Evolutionary conservation across 2,329 filamentous ascomycete species (phyloP), one percentile per base, ranked within the genome.

Genomic region (Mariannaea sp.): DNA sequence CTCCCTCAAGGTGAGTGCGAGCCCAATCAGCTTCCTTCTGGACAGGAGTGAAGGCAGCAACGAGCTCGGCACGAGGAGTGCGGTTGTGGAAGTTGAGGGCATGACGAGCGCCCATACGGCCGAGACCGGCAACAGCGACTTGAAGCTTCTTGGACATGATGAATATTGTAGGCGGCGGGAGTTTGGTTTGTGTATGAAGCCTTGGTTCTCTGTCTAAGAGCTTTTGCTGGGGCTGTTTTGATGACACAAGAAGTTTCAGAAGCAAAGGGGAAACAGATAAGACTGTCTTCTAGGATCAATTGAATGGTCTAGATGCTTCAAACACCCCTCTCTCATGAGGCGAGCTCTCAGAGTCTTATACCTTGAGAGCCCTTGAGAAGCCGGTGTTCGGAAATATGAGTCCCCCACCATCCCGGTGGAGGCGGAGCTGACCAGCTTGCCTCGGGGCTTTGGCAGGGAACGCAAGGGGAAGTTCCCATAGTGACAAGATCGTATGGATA

Each of bases 31-130:
- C 63, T 29, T 65, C 63, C 42, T 62, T 58, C 16, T 61, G 59
- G 4, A 59, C 53, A 22, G 63, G 63, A 32, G 61, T 66, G 22
- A 66, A 65, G 32, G 58, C 63, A n/a, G 63, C 63, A 2, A 65
- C 61, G 27, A 65, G 61, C 44, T 65, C 54, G 32, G 58, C 58
- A 6, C 63, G 63, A 14, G 63, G 63, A 14, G 61, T 62, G 32
- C 61, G 42, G 51, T 64, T 57, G 53, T 63, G 58, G 36, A 66
- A 65, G 55, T 65, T 65, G 48, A 65, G 61, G 43, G 63, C 63
- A 30, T 65, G 63, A 9, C 63, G 63, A 54, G 61, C 63, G 16
- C 63, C 63, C 63, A 65, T 65, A 14, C 63, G 63, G 26, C 63
- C 63, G 49, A 65, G 63, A 42, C 63, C 63, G 14, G 63, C 60